Evolutionary conservation across 331 rosid species (phyloP), one percentile per base, ranked within the genome.

Genomic region (Prunus yedoensis): DNA sequence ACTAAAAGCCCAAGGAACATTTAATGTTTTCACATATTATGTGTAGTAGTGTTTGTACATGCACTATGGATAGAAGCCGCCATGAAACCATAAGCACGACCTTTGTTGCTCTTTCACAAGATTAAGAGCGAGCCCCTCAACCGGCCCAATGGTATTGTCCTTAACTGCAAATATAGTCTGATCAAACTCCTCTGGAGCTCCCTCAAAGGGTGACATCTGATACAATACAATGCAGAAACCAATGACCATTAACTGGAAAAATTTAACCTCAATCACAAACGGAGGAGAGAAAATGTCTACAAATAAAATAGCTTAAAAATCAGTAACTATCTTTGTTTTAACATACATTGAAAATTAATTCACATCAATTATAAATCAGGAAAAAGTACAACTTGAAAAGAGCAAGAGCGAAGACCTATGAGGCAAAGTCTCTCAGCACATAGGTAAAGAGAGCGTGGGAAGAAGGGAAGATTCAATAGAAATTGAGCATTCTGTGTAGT

Each of bases 171-270:
- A 95, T 79, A 95, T 88, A 61, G 99, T 92, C 82, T 89, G 97
- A 85, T 95, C 99, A 38, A 95, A 95, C 82, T 95, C 99, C 86
- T 90, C 91, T 5, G 96, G 97, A 74, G 96, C 97, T 4, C 70
- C 99, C 73, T 85, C 97, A 66, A 53, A 72, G 67, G 97, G 97
- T 28, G 97, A 89, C 84, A 92, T 81, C 97, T 95, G 81, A 79
- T 54, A 58, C 75, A 79, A 32, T 16, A 70, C 8, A 43, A 20
- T 2, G 64, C 6, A 30, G 8, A 45, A 25, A 20, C 30, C n/a
- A 79, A 15, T 17, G 23, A 21, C 21, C 4, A 72, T n/a, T 25
- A 74, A 45, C 20, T 13, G 8, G 53, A 52, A 56, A 68, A 43
- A 45, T 56, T 30, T 0, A 38, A n/a, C 27, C 73, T n/a, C 17